Base-by-base conservation (phyloP, 805 yeast species). In the Alloascoidea hylecoeti region DNA sequence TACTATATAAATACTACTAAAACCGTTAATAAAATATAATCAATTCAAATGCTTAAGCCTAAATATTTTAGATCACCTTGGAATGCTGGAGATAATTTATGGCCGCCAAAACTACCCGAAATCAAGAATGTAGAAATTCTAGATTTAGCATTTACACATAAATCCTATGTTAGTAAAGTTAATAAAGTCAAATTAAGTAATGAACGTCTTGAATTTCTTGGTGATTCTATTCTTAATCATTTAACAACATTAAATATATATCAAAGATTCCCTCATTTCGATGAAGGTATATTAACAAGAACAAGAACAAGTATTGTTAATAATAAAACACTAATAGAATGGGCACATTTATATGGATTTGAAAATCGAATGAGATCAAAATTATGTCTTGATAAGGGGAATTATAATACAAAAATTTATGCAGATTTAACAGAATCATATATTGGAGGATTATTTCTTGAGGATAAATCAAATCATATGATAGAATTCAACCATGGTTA, bases 341-440 rank as follows among this genome's bases (percentile, higher is more conserved):
- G 89, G 70, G 67, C 95, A 0, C 57, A 66, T 17, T 50, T 66
- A 5, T 89, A 89, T 56, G 78, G 75, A 0, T 69, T 86, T 41
- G 78, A 75, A 44, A 64, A 70, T 41, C 61, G 61, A 39, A 57
- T 84, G 44, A 64, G 67, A 40, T 66, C 68, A 45, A 23, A 23
- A 9, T n/a, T 23, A 9, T 9, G n/a, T 9, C n/a, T n/a, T n/a
- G n/a, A n/a, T n/a, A n/a, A n/a, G n/a, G n/a, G n/a, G n/a, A n/a
- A n/a, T n/a, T 38, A 46, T 30, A 44, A 38, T 41, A 70, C 70
- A 44, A 92, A 92, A 51, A 61, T 81, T 3, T 70, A 69, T 49
- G 95, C 97, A 0, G 98, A 89, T 63, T 75, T 81, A 0, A 83
- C 92, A 52, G 98, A 92, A 57, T 96, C 97, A 0, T 89, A 89